phyloP scores from a whole-genome alignment of 495 filamentous ascomycete genomes.

The Geopyxis carbonaria region DNA sequence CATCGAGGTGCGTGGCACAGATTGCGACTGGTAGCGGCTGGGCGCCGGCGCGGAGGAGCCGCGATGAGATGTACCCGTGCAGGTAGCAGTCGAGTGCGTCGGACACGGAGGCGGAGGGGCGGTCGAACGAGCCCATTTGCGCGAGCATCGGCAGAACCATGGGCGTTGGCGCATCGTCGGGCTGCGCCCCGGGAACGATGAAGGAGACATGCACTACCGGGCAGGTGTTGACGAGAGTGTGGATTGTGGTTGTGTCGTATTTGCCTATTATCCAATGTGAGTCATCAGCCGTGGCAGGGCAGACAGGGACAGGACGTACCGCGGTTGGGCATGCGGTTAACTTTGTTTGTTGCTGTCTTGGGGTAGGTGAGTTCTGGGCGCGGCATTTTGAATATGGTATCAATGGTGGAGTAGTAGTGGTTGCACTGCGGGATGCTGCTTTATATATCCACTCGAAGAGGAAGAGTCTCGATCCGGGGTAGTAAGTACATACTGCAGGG shows the following conservation, averaged over 20 bases:
- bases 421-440: too few relatives aligned
- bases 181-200: conserved; percentile 33
- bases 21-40: conserved; percentile 41
- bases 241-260: conserved; percentile 62
- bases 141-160: conserved; percentile 78
- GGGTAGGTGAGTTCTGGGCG: conserved; percentile 44
- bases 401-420: too few relatives aligned
- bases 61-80: conserved; percentile 71
- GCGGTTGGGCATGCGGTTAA: conserved; percentile 51
- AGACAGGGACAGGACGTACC: conserved; percentile 30
- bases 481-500: too few relatives aligned
- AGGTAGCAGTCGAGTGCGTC: conserved; percentile 66
- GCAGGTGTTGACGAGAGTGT: conserved; percentile 59
- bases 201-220: conserved; percentile 77
- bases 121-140: conserved; percentile 49
- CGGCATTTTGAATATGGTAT: conserved; percentile 35
- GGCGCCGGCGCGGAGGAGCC: conserved; percentile 54
- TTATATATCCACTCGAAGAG: too few relatives aligned
- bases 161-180: conserved; percentile 45
- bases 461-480: too few relatives aligned
- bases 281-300: conserved; percentile 7
- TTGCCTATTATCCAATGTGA: conserved; percentile 44
- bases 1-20: conserved; percentile 54
- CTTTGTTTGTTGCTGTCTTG: conserved; percentile 46
- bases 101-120: conserved; percentile 43